Percentiles rank a stretch among this genome's conserved stretches.
Evolutionary conservation across 108 stramenopile genomes (phyloP).

Genomic region (Cylindrotheca fusiformis): DNA sequence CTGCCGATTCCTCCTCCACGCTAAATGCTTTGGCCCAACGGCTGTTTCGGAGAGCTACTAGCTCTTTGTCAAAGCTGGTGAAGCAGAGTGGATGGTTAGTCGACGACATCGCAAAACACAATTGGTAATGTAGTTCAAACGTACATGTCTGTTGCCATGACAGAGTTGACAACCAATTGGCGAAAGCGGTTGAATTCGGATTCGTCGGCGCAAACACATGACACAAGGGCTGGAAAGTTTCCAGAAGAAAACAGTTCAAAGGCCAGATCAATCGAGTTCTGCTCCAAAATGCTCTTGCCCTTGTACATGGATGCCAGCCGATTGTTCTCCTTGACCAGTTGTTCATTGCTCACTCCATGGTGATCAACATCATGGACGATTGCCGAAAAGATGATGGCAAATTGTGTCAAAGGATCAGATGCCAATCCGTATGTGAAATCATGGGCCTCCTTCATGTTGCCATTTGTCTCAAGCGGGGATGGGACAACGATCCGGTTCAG

Average conservation of each 20-base stretch:
- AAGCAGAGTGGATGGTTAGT: background rate
- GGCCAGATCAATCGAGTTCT: slow-evolving; percentile 47
- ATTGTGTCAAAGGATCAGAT: slow-evolving; percentile 54
- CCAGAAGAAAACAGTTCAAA: slow-evolving; percentile 41
- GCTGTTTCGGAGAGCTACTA: slow-evolving; percentile 15
- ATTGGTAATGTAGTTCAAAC: background rate
- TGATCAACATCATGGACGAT: slow-evolving; percentile 68
- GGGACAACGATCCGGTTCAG: slow-evolving; percentile 5
- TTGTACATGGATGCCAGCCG: slow-evolving; percentile 33
- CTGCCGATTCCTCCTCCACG: background rate
- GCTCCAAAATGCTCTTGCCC: slow-evolving; percentile 49
- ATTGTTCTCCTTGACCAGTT: slow-evolving; percentile 42
- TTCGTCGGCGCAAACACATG: slow-evolving; percentile 7
- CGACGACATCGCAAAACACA: no score
- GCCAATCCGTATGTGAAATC: slow-evolving; percentile 47
- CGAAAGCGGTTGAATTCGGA: slow-evolving; percentile 12
- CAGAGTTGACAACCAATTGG: slow-evolving; percentile 13
- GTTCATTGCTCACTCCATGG: slow-evolving; percentile 48
- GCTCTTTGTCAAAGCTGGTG: slow-evolving; percentile 19
- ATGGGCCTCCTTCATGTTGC: slow-evolving; percentile 7
- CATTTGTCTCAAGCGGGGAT: slow-evolving; percentile 3
- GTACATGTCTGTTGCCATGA: slow-evolving; percentile 20
- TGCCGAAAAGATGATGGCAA: slow-evolving; percentile 49
- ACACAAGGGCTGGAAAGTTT: slow-evolving; percentile 24
- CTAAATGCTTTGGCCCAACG: slow-evolving; percentile 29